Evolutionary conservation across 2,329 filamentous ascomycete genomes (phyloP), one percentile per base, ranked within the genome.

Genomic region (Colletotrichum chrysophilum): DNA sequence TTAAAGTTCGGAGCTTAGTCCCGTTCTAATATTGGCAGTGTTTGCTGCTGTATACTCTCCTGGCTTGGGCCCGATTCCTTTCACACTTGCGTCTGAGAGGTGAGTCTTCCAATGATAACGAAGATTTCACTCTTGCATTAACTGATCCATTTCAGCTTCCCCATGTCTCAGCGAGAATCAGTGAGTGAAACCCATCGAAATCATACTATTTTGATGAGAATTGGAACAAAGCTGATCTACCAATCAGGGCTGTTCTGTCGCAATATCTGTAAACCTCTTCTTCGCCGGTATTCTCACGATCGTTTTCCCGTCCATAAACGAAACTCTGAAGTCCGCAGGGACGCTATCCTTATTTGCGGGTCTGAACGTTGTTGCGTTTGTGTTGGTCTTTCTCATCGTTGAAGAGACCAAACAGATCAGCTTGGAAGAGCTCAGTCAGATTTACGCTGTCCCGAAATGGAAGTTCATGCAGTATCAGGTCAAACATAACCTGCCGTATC

Each of bases 321-420:
- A 38, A 8, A 3, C n/a, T 7, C 18, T 64, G 7, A 2, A 1
- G 12, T 38, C 32, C 5, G 28, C 16, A 4, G 61, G 61, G 12
- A n/a, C 61, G 0, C 0, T 64, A 3, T 32, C 2, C 18, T 26
- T 64, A 14, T 12, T 66, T 4, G 26, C 62, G 1, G 86, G 83
- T 3, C 80, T 89, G 26, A 89, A 89, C 77, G 58, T 89, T 5
- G 66, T 88, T 5, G 86, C 87, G 1, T 85, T 87, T 24, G 76
- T 85, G 3, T 81, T 88, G 30, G 84, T 89, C 16, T 87, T 87
- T 78, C 80, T 88, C 3, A 76, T 87, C 3, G 84, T 87, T 5
- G 85, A 87, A 66, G 85, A 87, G 80, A 87, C 85, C 4, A 85
- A 85, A 71, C 80, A 81, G 16, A 81, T 81, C 18, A 84, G 81